These are phyloP conservation scores for Wickerhamiella allomyrinae DNA, from an alignment of 805 yeast genomes.

Conservation along the genomic window DNA sequence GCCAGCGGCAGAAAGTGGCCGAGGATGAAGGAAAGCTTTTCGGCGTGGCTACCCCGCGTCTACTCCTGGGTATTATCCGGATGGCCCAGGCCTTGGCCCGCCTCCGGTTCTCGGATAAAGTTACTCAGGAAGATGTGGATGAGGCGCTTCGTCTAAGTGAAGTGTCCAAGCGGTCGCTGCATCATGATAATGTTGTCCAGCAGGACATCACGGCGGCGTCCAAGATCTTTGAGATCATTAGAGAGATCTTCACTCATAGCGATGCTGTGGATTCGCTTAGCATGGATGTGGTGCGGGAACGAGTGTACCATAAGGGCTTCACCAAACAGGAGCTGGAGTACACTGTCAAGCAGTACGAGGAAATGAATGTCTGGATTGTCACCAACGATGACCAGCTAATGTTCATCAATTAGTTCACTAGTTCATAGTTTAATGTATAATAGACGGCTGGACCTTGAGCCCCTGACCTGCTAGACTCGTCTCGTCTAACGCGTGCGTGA, in stretches of 20 bases:
- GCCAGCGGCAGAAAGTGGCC: slow-evolving; percentile 77
- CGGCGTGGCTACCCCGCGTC: slow-evolving; percentile 90
- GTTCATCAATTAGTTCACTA: slow-evolving; percentile 5
- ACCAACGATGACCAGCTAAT: slow-evolving; percentile 48
- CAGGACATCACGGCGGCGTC: slow-evolving; percentile 50
- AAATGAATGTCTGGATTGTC: slow-evolving; percentile 60
- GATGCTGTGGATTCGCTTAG: slow-evolving; percentile 26
- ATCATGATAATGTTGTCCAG: slow-evolving; percentile 32
- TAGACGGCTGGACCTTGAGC: too few relatives aligned
- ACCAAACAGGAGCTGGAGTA: slow-evolving; percentile 64
- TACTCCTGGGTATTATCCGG: slow-evolving; percentile 78
- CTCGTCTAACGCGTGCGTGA: too few relatives aligned
- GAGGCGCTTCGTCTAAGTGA: slow-evolving; percentile 81
- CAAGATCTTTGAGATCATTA: slow-evolving; percentile 57
- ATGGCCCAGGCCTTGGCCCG: slow-evolving; percentile 91
- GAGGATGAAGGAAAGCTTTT: slow-evolving; percentile 49
- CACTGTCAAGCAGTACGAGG: slow-evolving; percentile 61
- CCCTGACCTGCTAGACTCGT: too few relatives aligned
- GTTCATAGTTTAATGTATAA: slow-evolving; percentile 1
- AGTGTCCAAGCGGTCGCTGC: slow-evolving; percentile 76
- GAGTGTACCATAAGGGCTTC: slow-evolving; percentile 67
- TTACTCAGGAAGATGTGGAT: slow-evolving; percentile 71
- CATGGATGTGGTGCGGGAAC: slow-evolving; percentile 40
- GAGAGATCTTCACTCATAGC: slow-evolving; percentile 28
- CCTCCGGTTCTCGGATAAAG: slow-evolving; percentile 62